Base-by-base conservation (phyloP, 768 basidiomycete species). In the Mycena latifolia region DNA sequence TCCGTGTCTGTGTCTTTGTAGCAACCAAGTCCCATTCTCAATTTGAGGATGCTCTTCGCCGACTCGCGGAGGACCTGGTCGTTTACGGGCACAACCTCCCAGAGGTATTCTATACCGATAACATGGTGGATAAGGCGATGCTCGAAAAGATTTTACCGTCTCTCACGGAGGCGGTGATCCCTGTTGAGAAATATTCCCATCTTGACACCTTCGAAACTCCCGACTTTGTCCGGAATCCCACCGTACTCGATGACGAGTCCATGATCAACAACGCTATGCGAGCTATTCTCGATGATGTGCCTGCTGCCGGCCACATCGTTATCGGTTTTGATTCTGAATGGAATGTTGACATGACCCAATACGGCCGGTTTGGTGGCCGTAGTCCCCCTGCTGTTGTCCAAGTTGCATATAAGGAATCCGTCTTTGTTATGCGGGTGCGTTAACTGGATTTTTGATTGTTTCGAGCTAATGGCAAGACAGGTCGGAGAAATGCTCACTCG, bases 291-390 rank as follows among this genome's bases (percentile, higher is more conserved):
- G 64, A 72, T 31, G n/a, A 58, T 55, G 45, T 77, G 17, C 73
- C 69, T 17, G 61, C 58, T 4, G 55, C 70, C 22, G 58, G 70
- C 14, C 45, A 35, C 28, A 56, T 71, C n/a, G 66, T 71, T 2
- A 60, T 77, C 39, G 73, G 71, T 2, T 70, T 73, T 62, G 69
- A 75, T 54, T 27, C 66, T 0, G 71, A 76, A 55, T 77, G 72
- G 73, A 78, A 78, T 60, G 71, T 76, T 17, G 65, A 73, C 20
- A 29, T 73, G 14, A 66, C 67, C 8, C 31, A 64, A 11, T 54
- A 61, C 20, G 72, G 76, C 9, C 50, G 62, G 28, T 62, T 73
- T 46, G 29, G 43, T 20, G 66, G 66, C 1, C 46, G 61, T 17
- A 61, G 73, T 45, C 69, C 69, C 24, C 72, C 71, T 5, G 74